Percentiles rank a stretch among this genome's conserved stretches.
Conservation (phyloP, 2,329 filamentous ascomycete species). For the Metarhizium sp. region DNA sequence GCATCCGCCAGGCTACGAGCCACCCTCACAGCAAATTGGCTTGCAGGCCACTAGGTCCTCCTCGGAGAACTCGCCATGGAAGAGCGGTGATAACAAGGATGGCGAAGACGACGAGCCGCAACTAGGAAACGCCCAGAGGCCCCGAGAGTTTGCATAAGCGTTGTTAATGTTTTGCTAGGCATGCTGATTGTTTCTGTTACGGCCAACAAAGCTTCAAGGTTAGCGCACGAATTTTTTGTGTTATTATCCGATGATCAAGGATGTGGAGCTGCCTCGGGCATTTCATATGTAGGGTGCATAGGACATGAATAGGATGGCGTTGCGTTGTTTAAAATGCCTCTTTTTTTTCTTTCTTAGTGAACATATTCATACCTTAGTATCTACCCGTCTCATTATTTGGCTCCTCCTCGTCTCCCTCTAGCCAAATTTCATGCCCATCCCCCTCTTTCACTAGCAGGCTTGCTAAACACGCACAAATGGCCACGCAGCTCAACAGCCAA, state of each 20-base stretch:
- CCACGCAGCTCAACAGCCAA: constrained; percentile 37
- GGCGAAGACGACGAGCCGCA: constrained; percentile 22
- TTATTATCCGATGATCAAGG: neutral
- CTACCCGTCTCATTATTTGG: neutral
- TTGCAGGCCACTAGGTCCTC: constrained; percentile 18
- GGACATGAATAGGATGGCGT: neutral
- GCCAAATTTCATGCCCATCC: constrained; percentile 54
- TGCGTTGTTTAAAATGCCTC: neutral
- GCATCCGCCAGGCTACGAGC: constrained; percentile 23
- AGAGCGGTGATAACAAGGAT: constrained; percentile 14
- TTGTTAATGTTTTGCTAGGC: neutral
- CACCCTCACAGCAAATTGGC: constrained; percentile 21
- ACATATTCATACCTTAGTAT: neutral
- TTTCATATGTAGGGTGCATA: neutral
- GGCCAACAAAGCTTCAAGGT: neutral
- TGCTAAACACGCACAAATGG: constrained; percentile 36
- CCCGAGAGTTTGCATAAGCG: constrained; percentile 22
- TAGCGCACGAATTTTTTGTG: neutral
- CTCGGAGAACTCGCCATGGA: constrained; percentile 17
- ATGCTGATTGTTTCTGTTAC: neutral
- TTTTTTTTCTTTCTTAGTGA: neutral
- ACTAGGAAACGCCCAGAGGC: constrained; percentile 20
- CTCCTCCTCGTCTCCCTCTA: constrained; percentile 46
- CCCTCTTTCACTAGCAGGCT: constrained; percentile 51
- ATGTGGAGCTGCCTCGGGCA: neutral